These are phyloP conservation scores for Fusarium haematococcum DNA, from an alignment of 2,329 filamentous ascomycete species.

Conservation along the genomic window DNA sequence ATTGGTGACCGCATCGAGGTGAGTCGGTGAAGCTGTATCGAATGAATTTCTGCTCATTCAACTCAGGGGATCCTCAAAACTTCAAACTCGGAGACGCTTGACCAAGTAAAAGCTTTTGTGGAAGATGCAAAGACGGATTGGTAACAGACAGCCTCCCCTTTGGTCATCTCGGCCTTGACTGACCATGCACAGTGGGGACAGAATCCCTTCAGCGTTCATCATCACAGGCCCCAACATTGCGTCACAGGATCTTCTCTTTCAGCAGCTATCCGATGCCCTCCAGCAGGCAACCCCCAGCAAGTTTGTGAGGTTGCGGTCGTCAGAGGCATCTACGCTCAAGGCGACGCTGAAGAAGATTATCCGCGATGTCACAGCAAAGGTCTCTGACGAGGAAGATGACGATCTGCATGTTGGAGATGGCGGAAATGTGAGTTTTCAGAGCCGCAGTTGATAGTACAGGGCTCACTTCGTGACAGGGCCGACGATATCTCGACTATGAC, in stretches of 20 bases:
- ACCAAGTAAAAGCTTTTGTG: conserved; percentile 69
- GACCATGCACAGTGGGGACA: conserved; percentile 51
- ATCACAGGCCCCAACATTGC: conserved; percentile 84
- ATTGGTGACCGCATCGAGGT: conserved; percentile 73
- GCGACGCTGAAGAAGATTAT: conserved; percentile 79
- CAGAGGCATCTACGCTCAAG: conserved; percentile 80
- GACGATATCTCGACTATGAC: conserved; percentile 81
- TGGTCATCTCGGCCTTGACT: conserved; percentile 11
- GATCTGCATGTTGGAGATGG: conserved; percentile 60
- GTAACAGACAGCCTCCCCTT: conserved; percentile 40
- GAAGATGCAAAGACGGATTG: conserved; percentile 50
- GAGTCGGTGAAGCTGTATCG: neutral
- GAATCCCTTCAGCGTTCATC: conserved; percentile 77
- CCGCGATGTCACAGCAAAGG: conserved; percentile 67
- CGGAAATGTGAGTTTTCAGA: conserved; percentile 57
- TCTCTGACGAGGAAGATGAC: conserved; percentile 67
- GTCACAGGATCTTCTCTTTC: conserved; percentile 79
- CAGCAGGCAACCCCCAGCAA: conserved; percentile 60
- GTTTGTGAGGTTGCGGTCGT: conserved; percentile 76
- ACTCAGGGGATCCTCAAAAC: conserved; percentile 67
- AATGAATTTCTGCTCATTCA: conserved; percentile 39
- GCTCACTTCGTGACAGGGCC: conserved; percentile 58
- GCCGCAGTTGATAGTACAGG: neutral
- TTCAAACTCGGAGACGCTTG: conserved; percentile 70
- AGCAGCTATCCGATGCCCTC: conserved; percentile 73